These are phyloP conservation scores for Dendryphion nanum DNA, from an alignment of 2,329 filamentous ascomycete genomes.

Conservation along the genomic window DNA sequence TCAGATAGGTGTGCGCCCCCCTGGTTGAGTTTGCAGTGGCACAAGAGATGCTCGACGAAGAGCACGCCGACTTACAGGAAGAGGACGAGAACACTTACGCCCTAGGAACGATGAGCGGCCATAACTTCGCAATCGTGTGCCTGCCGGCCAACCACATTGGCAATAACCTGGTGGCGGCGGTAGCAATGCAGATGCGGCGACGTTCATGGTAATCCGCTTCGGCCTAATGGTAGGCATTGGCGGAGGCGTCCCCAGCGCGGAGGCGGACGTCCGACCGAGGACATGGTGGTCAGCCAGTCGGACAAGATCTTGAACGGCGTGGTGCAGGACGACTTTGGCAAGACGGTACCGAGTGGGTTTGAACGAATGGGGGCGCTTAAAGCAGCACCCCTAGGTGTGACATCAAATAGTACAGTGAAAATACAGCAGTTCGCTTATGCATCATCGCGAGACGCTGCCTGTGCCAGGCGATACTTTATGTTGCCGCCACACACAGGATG, in stretches of 20 bases:
- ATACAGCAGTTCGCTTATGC: too few species aligned
- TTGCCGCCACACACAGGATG: too few species aligned
- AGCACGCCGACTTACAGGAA: conserved; percentile 17
- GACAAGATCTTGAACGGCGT: conserved; percentile 7
- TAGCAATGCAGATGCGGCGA: conserved; percentile 28
- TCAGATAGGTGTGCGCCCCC: too few species aligned
- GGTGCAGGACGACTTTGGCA: conserved; percentile 23
- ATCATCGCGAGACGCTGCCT: too few species aligned
- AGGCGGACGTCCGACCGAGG: conserved; percentile 20
- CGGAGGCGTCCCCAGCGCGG: conserved; percentile 21
- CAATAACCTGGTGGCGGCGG: conserved; percentile 30
- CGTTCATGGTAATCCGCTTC: conserved; percentile 36
- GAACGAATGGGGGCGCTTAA: too few species aligned
- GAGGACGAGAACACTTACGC: conserved; percentile 18
- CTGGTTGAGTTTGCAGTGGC: too few species aligned
- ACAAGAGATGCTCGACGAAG: conserved; percentile 28
- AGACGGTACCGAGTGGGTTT: conserved; percentile 9
- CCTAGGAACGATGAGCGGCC: conserved; percentile 22
- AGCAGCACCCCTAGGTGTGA: too few species aligned
- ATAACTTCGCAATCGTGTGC: conserved; percentile 36
- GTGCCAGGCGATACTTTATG: too few species aligned
- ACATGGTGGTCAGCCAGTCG: conserved; percentile 22
- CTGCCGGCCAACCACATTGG: conserved; percentile 30
- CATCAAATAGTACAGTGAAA: too few species aligned
- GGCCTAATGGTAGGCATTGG: conserved; percentile 48